Evolutionary conservation across 495 filamentous ascomycete species (phyloP).

Genomic region (Penicillium coprophilum): DNA sequence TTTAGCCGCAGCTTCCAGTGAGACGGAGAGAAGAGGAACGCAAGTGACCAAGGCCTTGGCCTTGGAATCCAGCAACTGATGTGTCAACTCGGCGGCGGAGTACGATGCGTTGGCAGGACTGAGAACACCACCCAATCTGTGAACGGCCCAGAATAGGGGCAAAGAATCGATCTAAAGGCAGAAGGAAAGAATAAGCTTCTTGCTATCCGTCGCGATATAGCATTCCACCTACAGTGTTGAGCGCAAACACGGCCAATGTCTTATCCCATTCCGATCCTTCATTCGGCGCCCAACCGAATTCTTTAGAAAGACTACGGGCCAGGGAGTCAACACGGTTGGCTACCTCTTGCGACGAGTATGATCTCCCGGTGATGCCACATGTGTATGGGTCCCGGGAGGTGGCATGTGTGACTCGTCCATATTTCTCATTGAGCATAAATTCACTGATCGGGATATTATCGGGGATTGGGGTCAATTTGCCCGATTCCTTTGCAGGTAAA

Average conservation of each 20-base stretch:
- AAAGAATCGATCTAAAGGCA: slow-evolving; percentile 71
- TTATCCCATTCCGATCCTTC: slow-evolving; percentile 84
- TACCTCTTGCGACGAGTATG: slow-evolving; percentile 65
- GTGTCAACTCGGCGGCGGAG: slow-evolving; percentile 68
- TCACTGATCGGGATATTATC: slow-evolving; percentile 75
- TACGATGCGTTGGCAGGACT: slow-evolving; percentile 85
- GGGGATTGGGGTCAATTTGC: slow-evolving; percentile 66
- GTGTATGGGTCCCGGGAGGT: slow-evolving; percentile 74
- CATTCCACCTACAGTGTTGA: slow-evolving; percentile 68
- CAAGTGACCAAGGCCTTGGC: slow-evolving; percentile 81
- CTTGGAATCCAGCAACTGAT: slow-evolving; percentile 75
- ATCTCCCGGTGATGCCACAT: slow-evolving; percentile 73
- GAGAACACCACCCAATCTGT: slow-evolving; percentile 71
- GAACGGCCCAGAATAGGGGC: slow-evolving; percentile 71
- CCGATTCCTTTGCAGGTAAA: slow-evolving; percentile 65
- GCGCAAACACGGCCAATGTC: slow-evolving; percentile 69
- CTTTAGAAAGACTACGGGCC: slow-evolving; percentile 68
- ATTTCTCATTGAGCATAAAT: slow-evolving; percentile 74
- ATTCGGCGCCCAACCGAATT: slow-evolving; percentile 74
- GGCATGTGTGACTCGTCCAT: slow-evolving; percentile 65
- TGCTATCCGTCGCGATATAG: not conserved
- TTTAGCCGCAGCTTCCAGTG: slow-evolving; percentile 66
- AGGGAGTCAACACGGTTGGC: slow-evolving; percentile 66
- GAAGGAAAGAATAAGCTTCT: not conserved
- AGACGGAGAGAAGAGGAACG: slow-evolving; percentile 65